phyloP scores from a whole-genome alignment of 106 monocot genomes.

The Dendrobium nobile region DNA sequence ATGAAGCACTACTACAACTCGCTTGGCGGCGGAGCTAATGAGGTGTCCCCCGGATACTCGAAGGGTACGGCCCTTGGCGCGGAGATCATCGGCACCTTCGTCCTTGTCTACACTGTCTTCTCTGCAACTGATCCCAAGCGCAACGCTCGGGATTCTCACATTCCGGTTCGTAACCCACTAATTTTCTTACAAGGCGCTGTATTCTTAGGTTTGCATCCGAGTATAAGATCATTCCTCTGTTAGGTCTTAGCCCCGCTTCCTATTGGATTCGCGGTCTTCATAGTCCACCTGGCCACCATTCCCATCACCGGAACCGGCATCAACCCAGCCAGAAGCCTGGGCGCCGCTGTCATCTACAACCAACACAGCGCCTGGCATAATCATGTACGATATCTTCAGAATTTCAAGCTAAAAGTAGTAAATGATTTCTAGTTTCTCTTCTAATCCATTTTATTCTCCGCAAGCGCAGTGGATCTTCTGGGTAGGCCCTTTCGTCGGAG shows the following conservation, averaged over 20 bases:
- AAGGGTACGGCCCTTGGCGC: constrained; percentile 14
- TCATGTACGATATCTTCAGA: constrained; percentile 3
- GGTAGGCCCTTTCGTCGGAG: constrained; percentile 14
- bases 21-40: constrained; percentile 10
- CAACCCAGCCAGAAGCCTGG: constrained; percentile 26
- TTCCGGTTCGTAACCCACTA: constrained; percentile 8
- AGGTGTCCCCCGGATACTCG: constrained; percentile 11
- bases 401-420: neutral
- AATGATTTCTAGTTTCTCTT: neutral
- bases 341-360: constrained; percentile 27
- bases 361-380: constrained; percentile 18
- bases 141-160: constrained; percentile 14
- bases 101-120: constrained; percentile 12
- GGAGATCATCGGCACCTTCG: constrained; percentile 19
- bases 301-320: constrained; percentile 23
- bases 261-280: constrained; percentile 23
- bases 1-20: constrained; percentile 14
- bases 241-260: constrained; percentile 23
- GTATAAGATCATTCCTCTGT: neutral
- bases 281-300: constrained; percentile 22
- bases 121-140: constrained; percentile 17
- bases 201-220: too few species aligned
- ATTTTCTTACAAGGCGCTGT: neutral
- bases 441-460: neutral
- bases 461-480: constrained; percentile 11